These are phyloP conservation scores for Podila clonocystis DNA, from an alignment of 192 early-diverging fungal genomes.

Conservation along the genomic window DNA sequence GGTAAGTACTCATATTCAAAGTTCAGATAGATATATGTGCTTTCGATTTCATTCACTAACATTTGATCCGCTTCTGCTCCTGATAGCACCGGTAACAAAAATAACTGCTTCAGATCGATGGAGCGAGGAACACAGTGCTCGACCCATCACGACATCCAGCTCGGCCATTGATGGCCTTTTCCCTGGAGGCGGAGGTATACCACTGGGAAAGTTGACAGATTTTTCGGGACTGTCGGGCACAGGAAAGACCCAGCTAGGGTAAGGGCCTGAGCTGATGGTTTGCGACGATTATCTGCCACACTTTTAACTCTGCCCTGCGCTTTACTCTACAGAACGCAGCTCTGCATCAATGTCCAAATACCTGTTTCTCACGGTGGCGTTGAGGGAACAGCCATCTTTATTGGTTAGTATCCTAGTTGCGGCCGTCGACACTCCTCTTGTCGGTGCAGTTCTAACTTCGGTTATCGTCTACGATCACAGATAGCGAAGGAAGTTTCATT, in stretches of 20 bases:
- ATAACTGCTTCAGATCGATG: constrained; percentile 18
- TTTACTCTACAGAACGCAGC: constrained; percentile 20
- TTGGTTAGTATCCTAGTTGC: constrained; percentile 8
- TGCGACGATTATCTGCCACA: not conserved
- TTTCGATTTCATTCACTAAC: too few relatives aligned
- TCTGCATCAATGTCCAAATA: constrained; percentile 43
- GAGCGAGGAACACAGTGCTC: constrained; percentile 17
- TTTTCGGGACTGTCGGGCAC: constrained; percentile 30
- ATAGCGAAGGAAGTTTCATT: constrained; percentile 49
- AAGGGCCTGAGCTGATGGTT: not conserved
- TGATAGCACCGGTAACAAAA: not conserved
- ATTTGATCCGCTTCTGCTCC: not conserved
- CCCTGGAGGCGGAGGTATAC: constrained; percentile 12
- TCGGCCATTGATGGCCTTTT: constrained; percentile 30
- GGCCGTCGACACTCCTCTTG: not conserved
- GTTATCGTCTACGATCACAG: not conserved
- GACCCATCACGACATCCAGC: constrained; percentile 32
- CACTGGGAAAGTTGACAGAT: constrained; percentile 39
- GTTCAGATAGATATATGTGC: not conserved
- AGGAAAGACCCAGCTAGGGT: constrained; percentile 47
- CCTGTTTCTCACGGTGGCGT: constrained; percentile 9
- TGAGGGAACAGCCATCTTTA: constrained; percentile 34
- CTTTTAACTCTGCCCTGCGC: not conserved
- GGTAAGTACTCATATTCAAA: constrained; percentile 6
- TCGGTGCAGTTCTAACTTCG: too few relatives aligned